Conservation (phyloP, 2,329 filamentous ascomycete genomes). For the Thelonectria discophora region DNA sequence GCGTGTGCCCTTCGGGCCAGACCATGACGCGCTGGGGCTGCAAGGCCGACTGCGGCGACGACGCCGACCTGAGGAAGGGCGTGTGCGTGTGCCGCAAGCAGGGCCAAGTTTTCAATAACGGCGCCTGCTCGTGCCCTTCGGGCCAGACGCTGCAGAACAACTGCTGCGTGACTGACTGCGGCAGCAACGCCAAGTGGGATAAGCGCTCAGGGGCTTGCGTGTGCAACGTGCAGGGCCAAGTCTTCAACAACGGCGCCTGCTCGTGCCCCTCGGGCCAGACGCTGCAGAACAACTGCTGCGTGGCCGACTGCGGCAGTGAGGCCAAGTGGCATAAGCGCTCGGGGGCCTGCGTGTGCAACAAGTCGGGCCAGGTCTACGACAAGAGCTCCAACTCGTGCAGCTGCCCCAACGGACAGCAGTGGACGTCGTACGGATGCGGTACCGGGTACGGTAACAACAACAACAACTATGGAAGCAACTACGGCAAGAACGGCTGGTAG, state of each 20-base stretch:
- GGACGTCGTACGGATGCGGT: neutral
- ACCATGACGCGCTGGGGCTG: constrained; percentile 14
- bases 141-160: neutral
- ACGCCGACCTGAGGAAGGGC: constrained; percentile 33
- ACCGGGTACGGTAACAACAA: neutral
- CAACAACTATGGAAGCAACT: too few relatives aligned
- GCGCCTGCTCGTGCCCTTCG: constrained; percentile 27
- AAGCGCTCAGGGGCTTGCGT: constrained; percentile 1
- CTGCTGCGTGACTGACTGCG: constrained; percentile 6
- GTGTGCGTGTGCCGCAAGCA: constrained; percentile 35
- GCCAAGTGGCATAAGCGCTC: neutral
- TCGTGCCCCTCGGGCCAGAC: constrained; percentile 1
- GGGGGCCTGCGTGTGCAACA: constrained; percentile 6
- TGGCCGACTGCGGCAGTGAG: constrained; percentile 10
- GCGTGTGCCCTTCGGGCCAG: neutral
- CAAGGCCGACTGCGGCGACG: constrained; percentile 29
- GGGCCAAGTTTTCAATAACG: constrained; percentile 28
- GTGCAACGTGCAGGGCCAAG: constrained; percentile 5
- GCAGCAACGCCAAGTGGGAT: constrained; percentile 9
- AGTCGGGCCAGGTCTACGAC: constrained; percentile 2
- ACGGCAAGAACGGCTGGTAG: too few relatives aligned
- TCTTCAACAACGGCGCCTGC: constrained; percentile 4
- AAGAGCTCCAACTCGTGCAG: neutral
- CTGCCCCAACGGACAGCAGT: constrained; percentile 1
- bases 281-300: neutral